Evolutionary conservation across 192 early-diverging fungal genomes (phyloP).

Genomic region (Umbelopsis sp.): DNA sequence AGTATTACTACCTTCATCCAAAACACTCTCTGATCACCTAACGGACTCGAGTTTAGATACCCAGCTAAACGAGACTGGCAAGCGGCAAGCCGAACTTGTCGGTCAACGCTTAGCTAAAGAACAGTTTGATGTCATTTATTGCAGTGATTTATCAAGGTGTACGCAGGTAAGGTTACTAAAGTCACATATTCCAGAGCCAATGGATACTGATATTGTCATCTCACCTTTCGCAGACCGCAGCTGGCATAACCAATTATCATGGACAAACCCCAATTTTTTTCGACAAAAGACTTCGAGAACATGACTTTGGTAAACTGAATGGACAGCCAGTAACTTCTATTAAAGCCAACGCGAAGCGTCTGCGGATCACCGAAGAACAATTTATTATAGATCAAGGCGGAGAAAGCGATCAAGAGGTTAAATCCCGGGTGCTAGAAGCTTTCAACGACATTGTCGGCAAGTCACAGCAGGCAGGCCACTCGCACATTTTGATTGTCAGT

Average conservation of each 20-base stretch:
- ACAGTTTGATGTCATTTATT: conserved; percentile 22
- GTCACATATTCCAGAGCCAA: background rate
- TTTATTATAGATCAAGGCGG: conserved; percentile 13
- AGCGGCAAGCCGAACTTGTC: conserved; percentile 21
- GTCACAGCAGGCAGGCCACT: conserved; percentile 3
- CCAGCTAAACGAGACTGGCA: conserved; percentile 16
- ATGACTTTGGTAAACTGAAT: conserved; percentile 23
- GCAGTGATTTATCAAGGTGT: conserved; percentile 30
- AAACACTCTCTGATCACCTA: too few relatives aligned
- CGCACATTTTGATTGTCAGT: conserved; percentile 26
- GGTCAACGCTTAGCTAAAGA: conserved; percentile 23
- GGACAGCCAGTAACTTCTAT: conserved; percentile 1
- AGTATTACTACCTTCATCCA: background rate
- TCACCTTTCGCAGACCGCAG: conserved; percentile 18
- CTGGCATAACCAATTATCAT: conserved; percentile 20
- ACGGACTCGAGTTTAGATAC: conserved; percentile 23
- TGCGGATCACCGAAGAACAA: background rate
- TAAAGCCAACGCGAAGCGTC: background rate
- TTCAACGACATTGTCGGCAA: conserved; percentile 17
- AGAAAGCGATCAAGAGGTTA: conserved; percentile 21
- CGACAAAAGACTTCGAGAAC: conserved; percentile 17
- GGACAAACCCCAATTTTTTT: background rate
- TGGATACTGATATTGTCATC: background rate
- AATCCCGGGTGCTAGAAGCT: background rate
- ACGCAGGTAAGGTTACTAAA: conserved; percentile 17